Base-by-base conservation (phyloP, 306 rosid species). In the Mimosa bimucronata region DNA sequence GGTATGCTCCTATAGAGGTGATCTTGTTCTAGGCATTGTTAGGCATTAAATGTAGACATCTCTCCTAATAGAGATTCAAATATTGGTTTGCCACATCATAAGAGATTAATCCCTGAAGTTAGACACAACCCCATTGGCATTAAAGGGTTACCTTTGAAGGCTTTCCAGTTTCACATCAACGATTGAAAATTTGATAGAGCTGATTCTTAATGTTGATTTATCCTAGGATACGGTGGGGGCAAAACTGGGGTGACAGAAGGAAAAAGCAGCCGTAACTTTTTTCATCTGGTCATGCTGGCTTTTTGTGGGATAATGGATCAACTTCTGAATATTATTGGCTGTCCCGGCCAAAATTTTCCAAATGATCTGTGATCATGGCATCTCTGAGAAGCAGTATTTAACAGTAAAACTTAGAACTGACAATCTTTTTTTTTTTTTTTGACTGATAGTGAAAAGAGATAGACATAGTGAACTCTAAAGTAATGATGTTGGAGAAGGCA, bases 231-330 rank as follows among this genome's bases (percentile, higher is more conserved):
- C 60, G 77, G 62, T 52, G 28, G 23, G 31, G 31, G 65, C 31
- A 79, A 68, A 64, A 76, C 64, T 75, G 31, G 70, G 53, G 46
- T 68, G 67, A 67, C 19, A 66, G 66, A 80, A 71, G 45, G 38
- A 71, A 80, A 69, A 77, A 74, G 79, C 21, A 76, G 31, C 78
- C 45, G 53, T 28, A 30, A 80, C 75, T 75, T 82, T 75, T 45
- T 75, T 40, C 66, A 52, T 71, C 80, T 71, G 73, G 73, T 71
- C 72, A 28, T 55, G 65, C 28, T 62, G 80, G 72, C 61, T 78
- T 73, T 77, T 73, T 77, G 71, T 74, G 67, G 83, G 81, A 44
- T 80, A 74, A 45, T 57, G 74, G 75, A 74, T 75, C 58, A 69
- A 71, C 40, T 30, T 69, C 41, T 53, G 62, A 29, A 6, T 76